A percentile compares a stretch with the other conserved stretches of the same genome.
phyloP scores from a whole-genome alignment of 768 basidiomycete species.

The Pleurotus sapidus region DNA sequence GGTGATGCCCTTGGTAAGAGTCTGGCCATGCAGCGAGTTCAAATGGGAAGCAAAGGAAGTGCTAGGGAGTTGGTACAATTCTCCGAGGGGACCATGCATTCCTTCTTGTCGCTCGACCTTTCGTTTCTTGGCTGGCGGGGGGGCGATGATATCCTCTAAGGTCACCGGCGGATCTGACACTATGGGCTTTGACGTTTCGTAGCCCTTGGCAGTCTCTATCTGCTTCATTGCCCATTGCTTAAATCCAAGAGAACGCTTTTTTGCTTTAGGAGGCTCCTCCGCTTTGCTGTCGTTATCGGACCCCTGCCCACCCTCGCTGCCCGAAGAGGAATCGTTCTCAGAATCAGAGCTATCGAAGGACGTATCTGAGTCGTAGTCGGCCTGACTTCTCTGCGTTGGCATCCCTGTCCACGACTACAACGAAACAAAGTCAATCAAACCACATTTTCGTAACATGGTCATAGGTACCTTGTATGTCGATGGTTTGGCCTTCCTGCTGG shows the following conservation, averaged over 20 bases:
- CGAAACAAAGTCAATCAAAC: too few relatives aligned
- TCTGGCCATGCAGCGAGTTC: slow-evolving; percentile 15
- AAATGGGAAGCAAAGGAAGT: slow-evolving; percentile 62
- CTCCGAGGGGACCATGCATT: slow-evolving; percentile 81
- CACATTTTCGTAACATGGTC: too few relatives aligned
- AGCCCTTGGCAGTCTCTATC: slow-evolving; percentile 47
- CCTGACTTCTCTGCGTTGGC: slow-evolving; percentile 11
- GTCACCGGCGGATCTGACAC: slow-evolving; percentile 8
- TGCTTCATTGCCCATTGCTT: slow-evolving; percentile 91
- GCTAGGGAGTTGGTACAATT: slow-evolving; percentile 60
- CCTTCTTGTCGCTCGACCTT: slow-evolving; percentile 36
- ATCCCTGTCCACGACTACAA: slow-evolving; percentile 45
- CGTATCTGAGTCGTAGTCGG: slow-evolving; percentile 48
- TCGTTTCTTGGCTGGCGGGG: slow-evolving; percentile 43
- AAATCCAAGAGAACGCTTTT: slow-evolving; percentile 56
- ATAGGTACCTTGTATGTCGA: slow-evolving; percentile 34
- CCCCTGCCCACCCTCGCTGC: slow-evolving; percentile 15
- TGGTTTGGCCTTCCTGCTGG: slow-evolving; percentile 40
- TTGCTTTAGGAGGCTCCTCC: slow-evolving; percentile 18
- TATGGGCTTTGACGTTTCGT: slow-evolving; percentile 17
- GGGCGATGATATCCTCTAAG: slow-evolving; percentile 17
- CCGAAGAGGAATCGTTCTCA: slow-evolving; percentile 44
- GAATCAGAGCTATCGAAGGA: slow-evolving; percentile 83
- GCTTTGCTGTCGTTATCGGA: slow-evolving; percentile 15
- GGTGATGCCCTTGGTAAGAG: slow-evolving; percentile 38